Conservation (phyloP, 768 basidiomycete genomes). For the Cystobasidium tubakii region DNA sequence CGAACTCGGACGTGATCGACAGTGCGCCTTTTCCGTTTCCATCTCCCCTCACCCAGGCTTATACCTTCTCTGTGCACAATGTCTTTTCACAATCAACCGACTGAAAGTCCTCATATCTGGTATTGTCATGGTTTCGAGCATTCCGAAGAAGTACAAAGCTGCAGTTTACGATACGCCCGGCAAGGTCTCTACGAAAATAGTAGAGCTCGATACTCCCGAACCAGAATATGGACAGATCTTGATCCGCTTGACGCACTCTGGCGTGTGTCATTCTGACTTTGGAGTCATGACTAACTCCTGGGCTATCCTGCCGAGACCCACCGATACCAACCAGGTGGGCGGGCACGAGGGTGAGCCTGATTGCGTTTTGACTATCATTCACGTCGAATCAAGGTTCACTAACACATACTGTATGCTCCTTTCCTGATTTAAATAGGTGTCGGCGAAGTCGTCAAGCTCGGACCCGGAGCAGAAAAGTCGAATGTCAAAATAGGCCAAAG, state of each 20-base stretch:
- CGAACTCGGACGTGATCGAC: too few relatives aligned
- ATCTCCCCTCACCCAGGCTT: too few relatives aligned
- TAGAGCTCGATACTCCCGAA: slow-evolving; percentile 26
- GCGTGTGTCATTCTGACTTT: slow-evolving; percentile 34
- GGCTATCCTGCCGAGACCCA: slow-evolving; percentile 29
- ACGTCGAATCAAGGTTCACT: too few relatives aligned
- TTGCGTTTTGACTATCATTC: too few relatives aligned
- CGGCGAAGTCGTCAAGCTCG: slow-evolving; percentile 30
- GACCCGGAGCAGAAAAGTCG: slow-evolving; percentile 13
- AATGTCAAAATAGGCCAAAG: slow-evolving; percentile 45
- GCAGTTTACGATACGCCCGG: slow-evolving; percentile 32
- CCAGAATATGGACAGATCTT: slow-evolving; percentile 19
- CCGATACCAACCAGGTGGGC: slow-evolving; percentile 22
- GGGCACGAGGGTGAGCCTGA: slow-evolving; percentile 4
- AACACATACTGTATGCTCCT: too few relatives aligned
- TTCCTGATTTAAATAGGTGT: background rate
- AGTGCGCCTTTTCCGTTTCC: too few relatives aligned
- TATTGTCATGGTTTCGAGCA: background rate
- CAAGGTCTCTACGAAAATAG: slow-evolving; percentile 23
- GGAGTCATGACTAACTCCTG: slow-evolving; percentile 34
- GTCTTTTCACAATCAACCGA: too few relatives aligned
- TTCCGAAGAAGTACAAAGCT: slow-evolving; percentile 48
- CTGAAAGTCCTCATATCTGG: too few relatives aligned
- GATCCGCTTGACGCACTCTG: slow-evolving; percentile 23
- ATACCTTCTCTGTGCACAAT: too few relatives aligned